Conservation (phyloP, 1,284 basidiomycete genomes). For the Coniophora puteana region DNA sequence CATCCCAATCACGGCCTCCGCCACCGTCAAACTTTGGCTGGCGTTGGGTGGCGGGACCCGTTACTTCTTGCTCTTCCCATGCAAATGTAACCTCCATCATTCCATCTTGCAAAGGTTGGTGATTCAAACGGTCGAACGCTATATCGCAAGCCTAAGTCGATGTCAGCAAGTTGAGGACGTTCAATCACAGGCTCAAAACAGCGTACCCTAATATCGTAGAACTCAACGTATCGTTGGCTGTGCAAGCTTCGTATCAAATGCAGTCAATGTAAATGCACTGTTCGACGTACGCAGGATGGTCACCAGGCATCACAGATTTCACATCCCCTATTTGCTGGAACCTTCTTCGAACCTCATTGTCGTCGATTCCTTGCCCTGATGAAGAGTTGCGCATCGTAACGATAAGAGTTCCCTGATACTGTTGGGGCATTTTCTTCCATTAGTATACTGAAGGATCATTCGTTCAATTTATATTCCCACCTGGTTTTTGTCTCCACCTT, state of each 20-base stretch:
- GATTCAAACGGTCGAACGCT: constrained; percentile 78
- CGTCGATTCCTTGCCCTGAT: constrained; percentile 68
- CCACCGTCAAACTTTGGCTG: constrained; percentile 30
- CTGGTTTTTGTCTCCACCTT: constrained; percentile 85
- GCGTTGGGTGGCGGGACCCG: constrained; percentile 34
- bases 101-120: constrained; percentile 79
- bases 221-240: constrained; percentile 85
- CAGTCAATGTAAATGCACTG: constrained; percentile 6
- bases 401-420: constrained; percentile 79
- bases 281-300: constrained; percentile 67
- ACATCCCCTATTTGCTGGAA: constrained; percentile 91
- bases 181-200: background rate
- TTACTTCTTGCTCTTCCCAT: constrained; percentile 66
- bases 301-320: constrained; percentile 69
- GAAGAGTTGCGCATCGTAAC: constrained; percentile 71
- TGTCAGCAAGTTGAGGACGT: constrained; percentile 13
- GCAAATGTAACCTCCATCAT: constrained; percentile 84
- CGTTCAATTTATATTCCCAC: constrained; percentile 33
- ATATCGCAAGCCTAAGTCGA: constrained; percentile 62
- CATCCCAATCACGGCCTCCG: constrained; percentile 47
- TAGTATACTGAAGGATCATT: background rate
- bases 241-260: constrained; percentile 7
- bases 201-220: constrained; percentile 79
- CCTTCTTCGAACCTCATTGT: constrained; percentile 78
- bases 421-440: constrained; percentile 33